Conservation (phyloP, 2,329 filamentous ascomycete genomes). For the Fusarium anthophilum region DNA sequence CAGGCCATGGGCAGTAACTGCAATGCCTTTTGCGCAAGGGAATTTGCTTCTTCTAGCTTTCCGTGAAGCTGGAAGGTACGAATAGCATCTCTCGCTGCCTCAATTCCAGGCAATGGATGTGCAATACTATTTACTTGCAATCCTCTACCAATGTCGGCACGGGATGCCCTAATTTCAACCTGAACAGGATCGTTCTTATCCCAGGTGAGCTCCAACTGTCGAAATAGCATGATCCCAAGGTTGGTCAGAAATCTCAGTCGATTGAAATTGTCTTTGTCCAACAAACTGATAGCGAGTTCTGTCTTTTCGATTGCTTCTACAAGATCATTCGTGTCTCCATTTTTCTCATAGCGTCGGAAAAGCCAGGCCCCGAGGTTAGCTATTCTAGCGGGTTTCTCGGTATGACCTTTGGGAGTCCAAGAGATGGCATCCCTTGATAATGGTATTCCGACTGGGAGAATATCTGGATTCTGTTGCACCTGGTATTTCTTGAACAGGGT, state of each 20-base stretch:
- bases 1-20: background rate
- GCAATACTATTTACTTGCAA: background rate
- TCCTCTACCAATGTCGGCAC: background rate
- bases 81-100: background rate
- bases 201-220: background rate
- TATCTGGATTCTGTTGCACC: background rate
- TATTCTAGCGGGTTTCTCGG: background rate
- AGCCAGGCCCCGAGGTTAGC: background rate
- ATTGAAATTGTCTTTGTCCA: background rate
- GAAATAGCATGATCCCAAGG: background rate
- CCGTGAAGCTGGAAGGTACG: background rate
- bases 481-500: background rate
- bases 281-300: background rate
- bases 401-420: background rate
- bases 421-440: background rate
- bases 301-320: background rate
- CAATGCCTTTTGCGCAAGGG: background rate
- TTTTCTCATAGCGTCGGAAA: background rate
- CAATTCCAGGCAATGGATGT: background rate
- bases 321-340: background rate
- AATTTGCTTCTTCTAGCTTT: background rate
- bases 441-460: background rate
- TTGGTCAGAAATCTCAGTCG: background rate
- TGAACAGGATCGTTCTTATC: background rate
- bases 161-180: background rate